Base-by-base conservation (phyloP, 2,329 filamentous ascomycete species). In the Huntiella omanensis region DNA sequence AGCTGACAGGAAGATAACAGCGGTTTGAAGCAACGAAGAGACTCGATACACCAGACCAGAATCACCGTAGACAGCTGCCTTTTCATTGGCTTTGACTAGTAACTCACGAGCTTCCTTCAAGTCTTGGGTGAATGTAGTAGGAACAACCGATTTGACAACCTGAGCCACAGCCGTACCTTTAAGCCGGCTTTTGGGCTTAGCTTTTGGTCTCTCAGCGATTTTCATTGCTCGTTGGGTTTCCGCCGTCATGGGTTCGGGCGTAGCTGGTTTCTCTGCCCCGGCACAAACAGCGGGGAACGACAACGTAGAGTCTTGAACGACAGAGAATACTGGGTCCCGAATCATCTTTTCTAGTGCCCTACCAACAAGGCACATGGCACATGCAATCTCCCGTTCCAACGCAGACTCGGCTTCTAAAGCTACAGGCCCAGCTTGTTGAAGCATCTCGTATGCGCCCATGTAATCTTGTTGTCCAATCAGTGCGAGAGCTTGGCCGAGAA, bases 301-400 rank as follows among this genome's bases (percentile, higher is more conserved):
- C 19, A 95, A 77, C 0, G 86, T 94, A 0, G 91, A 95, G 55
- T 98, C 91, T 40, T 88, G 83, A 12, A 96, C 71, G 7, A 88
- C 82, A 13, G 84, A 92, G 59, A 88, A 92, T 3, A 91, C 80
- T 2, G 87, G 79, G 59, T 94, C 83, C 4, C 73, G 71, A 10
- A 77, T 71, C 66, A 94, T 83, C 55, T 80, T 71, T 40, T 80
- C 74, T 54, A 81, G 68, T 51, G 78, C 81, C 58, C 80, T 71
- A 12, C 75, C 69, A 50, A 85, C 66, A 38, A 82, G 70, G 40
- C 80, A 75, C 46, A 75, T 75, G 15, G 81, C 83, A 48, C 73
- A 74, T 8, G 75, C 68, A 46, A 83, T 68, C 35, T 76, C 45
- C 71, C 48, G 75, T 65, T 53, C 71, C 57, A 48, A 62, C 55